Percentiles rank a stretch among this genome's conserved stretches.
Conservation (phyloP, 768 basidiomycete species). For the Hydnum rufescens region DNA sequence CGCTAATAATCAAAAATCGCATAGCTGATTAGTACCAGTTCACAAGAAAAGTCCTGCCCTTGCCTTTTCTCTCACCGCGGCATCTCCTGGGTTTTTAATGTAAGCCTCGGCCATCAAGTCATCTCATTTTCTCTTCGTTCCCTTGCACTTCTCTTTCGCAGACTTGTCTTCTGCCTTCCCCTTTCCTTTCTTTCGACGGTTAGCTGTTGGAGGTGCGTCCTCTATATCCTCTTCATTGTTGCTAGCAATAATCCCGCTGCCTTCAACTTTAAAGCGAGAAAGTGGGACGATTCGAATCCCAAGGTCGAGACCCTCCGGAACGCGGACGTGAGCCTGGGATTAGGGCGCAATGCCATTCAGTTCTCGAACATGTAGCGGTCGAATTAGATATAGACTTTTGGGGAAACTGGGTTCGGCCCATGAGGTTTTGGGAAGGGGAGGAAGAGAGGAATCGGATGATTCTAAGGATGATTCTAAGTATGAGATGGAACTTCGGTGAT, state of each 20-base stretch:
- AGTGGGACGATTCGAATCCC: constrained; percentile 63
- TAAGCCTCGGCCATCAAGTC: constrained; percentile 22
- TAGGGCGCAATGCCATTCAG: constrained; percentile 63
- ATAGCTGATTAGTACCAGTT: constrained; percentile 4
- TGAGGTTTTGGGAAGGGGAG: too few relatives aligned
- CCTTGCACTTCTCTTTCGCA: constrained; percentile 17
- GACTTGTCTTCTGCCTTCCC: constrained; percentile 25
- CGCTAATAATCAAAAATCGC: constrained; percentile 30
- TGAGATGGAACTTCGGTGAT: constrained; percentile 14
- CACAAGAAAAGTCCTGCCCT: too few relatives aligned
- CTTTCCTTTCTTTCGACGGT: constrained; percentile 17
- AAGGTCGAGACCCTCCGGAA: constrained; percentile 74
- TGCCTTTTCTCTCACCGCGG: constrained; percentile 27
- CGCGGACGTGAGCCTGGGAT: constrained; percentile 63
- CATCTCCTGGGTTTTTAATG: constrained; percentile 15
- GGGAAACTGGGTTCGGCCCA: constrained; percentile 49
- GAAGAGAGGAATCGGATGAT: too few relatives aligned
- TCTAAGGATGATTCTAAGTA: too few relatives aligned
- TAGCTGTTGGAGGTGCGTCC: constrained; percentile 19
- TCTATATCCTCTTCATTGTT: constrained; percentile 19
- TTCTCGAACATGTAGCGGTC: constrained; percentile 63
- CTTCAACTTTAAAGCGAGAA: not conserved
- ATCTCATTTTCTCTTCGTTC: constrained; percentile 29
- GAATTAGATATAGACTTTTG: constrained; percentile 72
- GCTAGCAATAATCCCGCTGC: not conserved